A percentile compares a stretch with the other conserved stretches of the same genome.
Conservation (phyloP, 1,284 basidiomycete genomes). For the Lentinula novae-zelandiae region DNA sequence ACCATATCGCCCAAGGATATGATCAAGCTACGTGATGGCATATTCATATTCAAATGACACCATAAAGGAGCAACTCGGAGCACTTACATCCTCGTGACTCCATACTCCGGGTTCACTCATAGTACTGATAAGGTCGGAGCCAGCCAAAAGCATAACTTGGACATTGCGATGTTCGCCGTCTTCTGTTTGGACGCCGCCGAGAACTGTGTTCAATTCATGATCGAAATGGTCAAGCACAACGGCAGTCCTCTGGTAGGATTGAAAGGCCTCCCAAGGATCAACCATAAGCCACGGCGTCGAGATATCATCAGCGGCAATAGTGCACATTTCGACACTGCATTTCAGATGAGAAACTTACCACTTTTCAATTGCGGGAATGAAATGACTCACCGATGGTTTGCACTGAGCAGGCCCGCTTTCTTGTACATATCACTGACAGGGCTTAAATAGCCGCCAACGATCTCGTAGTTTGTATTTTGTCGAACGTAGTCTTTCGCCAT, state of each 20-base stretch:
- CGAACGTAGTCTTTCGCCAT: slow-evolving; percentile 96
- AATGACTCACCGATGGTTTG: slow-evolving; percentile 66
- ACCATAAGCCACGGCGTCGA: slow-evolving; percentile 82
- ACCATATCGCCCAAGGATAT: slow-evolving; percentile 93
- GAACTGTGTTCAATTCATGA: slow-evolving; percentile 83
- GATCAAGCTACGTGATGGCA: slow-evolving; percentile 66
- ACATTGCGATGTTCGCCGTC: slow-evolving; percentile 64
- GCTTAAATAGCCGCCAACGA: slow-evolving; percentile 91
- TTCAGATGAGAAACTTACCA: slow-evolving; percentile 10
- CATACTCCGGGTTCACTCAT: slow-evolving; percentile 99
- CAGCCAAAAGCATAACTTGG: slow-evolving; percentile 91
- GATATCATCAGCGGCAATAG: slow-evolving; percentile 78
- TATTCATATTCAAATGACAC: slow-evolving; percentile 4
- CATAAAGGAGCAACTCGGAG: slow-evolving; percentile 12
- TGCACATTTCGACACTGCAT: slow-evolving; percentile 82
- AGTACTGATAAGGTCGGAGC: slow-evolving; percentile 95
- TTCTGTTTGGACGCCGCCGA: slow-evolving; percentile 66
- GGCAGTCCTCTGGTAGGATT: slow-evolving; percentile 92
- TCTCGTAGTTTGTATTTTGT: slow-evolving; percentile 91
- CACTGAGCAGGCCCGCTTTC: slow-evolving; percentile 83
- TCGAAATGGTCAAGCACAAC: slow-evolving; percentile 96
- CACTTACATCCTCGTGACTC: slow-evolving; percentile 83
- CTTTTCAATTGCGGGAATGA: neutral
- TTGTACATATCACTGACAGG: slow-evolving; percentile 94
- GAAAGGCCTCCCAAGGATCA: slow-evolving; percentile 95